Base-by-base conservation (phyloP, 352 stramenopile genomes). In the Globisporangium uncinulatum region DNA sequence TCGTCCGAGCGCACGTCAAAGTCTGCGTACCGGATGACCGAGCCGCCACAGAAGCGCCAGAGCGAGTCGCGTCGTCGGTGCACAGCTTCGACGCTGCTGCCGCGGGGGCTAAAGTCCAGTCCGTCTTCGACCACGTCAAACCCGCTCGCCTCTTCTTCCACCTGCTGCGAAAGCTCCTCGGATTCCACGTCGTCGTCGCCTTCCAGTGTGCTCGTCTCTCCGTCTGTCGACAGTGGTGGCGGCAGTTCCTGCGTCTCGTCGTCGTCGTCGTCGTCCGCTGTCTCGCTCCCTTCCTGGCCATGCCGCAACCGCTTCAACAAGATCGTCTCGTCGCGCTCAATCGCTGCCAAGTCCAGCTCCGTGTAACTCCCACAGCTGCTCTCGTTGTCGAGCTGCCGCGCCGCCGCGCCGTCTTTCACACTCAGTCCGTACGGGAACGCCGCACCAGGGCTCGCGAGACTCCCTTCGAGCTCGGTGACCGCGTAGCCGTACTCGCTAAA, bases 1-100 rank as follows among this genome's bases (percentile, higher is more conserved):
- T 87, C 76, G 44, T 74, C 58, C 1, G 83, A 92, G 21, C 74
- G 73, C n/a, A 94, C 82, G 64, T 95, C 83, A 68, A 95, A 95
- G 68, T 95, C 86, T 1, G 74, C 69, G 51, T 95, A 92, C 19
- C 83, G 79, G 44, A 91, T 76, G 32, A 92, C 79, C 15, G 77
- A 85, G 20, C 83, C 81, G 32, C 85, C 84, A 49, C 86, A 94
- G 59, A 93, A 95, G 17, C 80, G 70, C 82, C 82, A 92, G 31
- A 95, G 65, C 52, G 82, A 88, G 57, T 89, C 83, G 39, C 70
- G 79, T 55, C 79, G 67, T 19, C 74, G 63, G 21, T 52, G 65
- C 14, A 49, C 50, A 9, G 60, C 56, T n/a, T 21, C 9, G 5
- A 37, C 74, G 20, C 62, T 61, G 15, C n/a, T 72, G 21, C 60